Percentiles rank a stretch among this genome's conserved stretches.
These are phyloP conservation scores for Cyberlindnera mrakii DNA, from an alignment of 805 yeast genomes.

Conservation along the genomic window DNA sequence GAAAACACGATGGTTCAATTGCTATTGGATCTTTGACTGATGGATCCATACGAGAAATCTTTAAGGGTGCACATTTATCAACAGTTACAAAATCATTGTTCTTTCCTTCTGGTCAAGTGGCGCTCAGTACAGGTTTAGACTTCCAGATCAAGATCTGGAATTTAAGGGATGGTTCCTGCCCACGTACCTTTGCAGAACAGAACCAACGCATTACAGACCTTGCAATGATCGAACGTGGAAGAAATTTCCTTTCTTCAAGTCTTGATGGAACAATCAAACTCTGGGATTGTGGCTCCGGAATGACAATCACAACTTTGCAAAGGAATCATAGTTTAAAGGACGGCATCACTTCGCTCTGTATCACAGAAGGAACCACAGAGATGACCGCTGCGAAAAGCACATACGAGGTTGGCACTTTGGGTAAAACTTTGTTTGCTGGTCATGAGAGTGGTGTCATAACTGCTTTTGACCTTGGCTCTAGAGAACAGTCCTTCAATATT, in stretches of 20 bases:
- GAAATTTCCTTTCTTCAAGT: constrained; percentile 56
- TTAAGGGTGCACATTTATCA: constrained; percentile 42
- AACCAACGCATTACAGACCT: constrained; percentile 41
- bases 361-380: not conserved
- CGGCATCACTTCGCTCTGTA: constrained; percentile 26
- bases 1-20: constrained; percentile 30
- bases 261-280: constrained; percentile 49
- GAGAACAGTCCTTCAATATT: constrained; percentile 20
- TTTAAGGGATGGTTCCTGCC: constrained; percentile 36
- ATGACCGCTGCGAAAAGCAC: constrained; percentile 23
- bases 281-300: constrained; percentile 68
- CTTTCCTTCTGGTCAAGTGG: constrained; percentile 63
- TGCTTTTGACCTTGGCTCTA: constrained; percentile 32
- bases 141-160: constrained; percentile 59
- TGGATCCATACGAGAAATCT: not conserved
- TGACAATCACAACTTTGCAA: constrained; percentile 33
- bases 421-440: constrained; percentile 38
- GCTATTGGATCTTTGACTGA: constrained; percentile 9
- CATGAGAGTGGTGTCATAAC: constrained; percentile 33
- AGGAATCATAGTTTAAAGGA: constrained; percentile 31
- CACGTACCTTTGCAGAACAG: constrained; percentile 49
- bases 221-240: constrained; percentile 53
- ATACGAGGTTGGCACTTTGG: constrained; percentile 45
- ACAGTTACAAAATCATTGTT: constrained; percentile 39
- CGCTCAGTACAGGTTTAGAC: constrained; percentile 56